A percentile compares a stretch with the other conserved stretches of the same genome.
Evolutionary conservation across 768 basidiomycete genomes (phyloP).

Genomic region (Tylopilus sp.): DNA sequence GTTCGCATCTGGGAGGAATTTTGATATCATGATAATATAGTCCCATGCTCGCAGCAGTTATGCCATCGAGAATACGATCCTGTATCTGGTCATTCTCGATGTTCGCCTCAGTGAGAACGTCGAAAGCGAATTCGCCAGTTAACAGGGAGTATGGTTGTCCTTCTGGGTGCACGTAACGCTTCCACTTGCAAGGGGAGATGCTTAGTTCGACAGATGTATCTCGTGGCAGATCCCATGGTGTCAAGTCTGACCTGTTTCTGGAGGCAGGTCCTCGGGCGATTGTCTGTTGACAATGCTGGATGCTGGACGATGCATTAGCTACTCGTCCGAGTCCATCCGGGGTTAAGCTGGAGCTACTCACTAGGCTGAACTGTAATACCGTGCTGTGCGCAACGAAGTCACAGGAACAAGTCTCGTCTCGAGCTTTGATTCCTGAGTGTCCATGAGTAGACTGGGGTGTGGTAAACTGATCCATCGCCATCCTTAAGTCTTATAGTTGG

Average conservation of each 20-base stretch:
- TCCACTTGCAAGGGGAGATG: conserved; percentile 38
- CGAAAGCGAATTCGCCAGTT: conserved; percentile 21
- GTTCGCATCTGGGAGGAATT: conserved; percentile 41
- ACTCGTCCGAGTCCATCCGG: too few relatives aligned
- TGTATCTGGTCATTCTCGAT: conserved; percentile 38
- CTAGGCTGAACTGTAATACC: conserved; percentile 9
- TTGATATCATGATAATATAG: conserved; percentile 31
- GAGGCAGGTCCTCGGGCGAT: conserved; percentile 10
- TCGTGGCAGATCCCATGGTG: neutral
- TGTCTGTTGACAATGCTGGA: conserved; percentile 3
- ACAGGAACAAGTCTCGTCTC: conserved; percentile 11
- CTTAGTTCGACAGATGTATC: conserved; percentile 5
- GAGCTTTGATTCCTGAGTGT: neutral
- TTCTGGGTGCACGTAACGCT: conserved; percentile 51
- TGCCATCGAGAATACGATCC: conserved; percentile 38
- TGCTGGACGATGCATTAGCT: conserved; percentile 2
- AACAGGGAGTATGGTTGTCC: conserved; percentile 52
- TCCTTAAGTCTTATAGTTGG: too few relatives aligned
- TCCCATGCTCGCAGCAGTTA: conserved; percentile 31
- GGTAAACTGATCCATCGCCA: too few relatives aligned
- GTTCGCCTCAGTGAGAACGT: conserved; percentile 56
- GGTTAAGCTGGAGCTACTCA: neutral
- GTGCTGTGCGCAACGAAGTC: conserved; percentile 11
- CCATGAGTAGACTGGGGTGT: too few relatives aligned
- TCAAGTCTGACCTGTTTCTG: conserved; percentile 3